A percentile compares a stretch with the other conserved stretches of the same genome.
These are phyloP conservation scores for Pisolithus orientalis DNA, from an alignment of 768 basidiomycete species.

Conservation along the genomic window DNA sequence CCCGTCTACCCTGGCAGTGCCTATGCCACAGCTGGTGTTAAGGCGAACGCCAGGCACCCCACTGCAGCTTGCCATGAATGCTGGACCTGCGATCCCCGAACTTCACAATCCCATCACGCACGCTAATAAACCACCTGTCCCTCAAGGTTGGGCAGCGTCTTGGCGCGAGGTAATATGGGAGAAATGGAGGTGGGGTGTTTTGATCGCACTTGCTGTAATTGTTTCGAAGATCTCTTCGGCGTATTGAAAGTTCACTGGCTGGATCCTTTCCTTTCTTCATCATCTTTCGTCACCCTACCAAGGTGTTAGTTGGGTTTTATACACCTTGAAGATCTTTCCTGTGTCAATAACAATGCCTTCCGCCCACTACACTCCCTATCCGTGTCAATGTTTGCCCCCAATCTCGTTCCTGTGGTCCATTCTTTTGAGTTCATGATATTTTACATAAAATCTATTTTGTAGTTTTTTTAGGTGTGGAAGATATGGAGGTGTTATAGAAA, in stretches of 20 bases:
- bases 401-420: slow-evolving; percentile 14
- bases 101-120: slow-evolving; percentile 15
- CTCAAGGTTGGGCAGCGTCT: slow-evolving; percentile 49
- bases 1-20: slow-evolving; percentile 18
- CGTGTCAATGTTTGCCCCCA: slow-evolving; percentile 3
- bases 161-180: slow-evolving; percentile 71
- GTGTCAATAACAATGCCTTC: slow-evolving; percentile 4
- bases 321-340: slow-evolving; percentile 13
- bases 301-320: slow-evolving; percentile 11
- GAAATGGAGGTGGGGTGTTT: slow-evolving; percentile 79
- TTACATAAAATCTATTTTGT: slow-evolving; percentile 20
- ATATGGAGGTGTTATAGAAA: slow-evolving; percentile 3
- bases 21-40: slow-evolving; percentile 14
- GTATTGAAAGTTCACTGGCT: slow-evolving; percentile 17
- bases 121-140: slow-evolving; percentile 25
- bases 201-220: slow-evolving; percentile 72
- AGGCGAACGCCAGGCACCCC: slow-evolving; percentile 16
- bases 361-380: slow-evolving; percentile 7
- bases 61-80: slow-evolving; percentile 12
- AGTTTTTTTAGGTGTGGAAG: slow-evolving; percentile 1
- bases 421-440: slow-evolving; percentile 11
- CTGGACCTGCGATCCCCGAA: slow-evolving; percentile 7
- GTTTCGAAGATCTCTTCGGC: slow-evolving; percentile 69
- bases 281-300: slow-evolving; percentile 9
- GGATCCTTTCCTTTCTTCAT: slow-evolving; percentile 5